phyloP scores from a whole-genome alignment of 345 rosid genomes.

The Physaria fendleri region DNA sequence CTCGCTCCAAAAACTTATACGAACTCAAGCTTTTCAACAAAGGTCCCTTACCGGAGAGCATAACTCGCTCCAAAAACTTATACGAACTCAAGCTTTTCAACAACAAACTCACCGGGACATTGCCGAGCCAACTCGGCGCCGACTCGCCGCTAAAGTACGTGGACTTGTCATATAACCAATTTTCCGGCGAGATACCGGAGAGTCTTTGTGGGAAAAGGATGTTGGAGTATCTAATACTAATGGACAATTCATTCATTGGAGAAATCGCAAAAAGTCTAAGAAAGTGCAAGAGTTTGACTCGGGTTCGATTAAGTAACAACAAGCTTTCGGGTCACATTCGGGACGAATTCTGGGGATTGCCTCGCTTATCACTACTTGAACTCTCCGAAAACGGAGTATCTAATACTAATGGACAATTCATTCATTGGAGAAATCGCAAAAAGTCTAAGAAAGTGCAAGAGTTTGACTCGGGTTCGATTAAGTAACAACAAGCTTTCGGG shows the following conservation, averaged over 20 bases:
- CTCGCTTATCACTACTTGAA: slow-evolving; percentile 42
- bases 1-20: slow-evolving; percentile 41
- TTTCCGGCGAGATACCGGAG: slow-evolving; percentile 58
- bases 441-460: slow-evolving; percentile 50
- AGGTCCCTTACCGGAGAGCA: slow-evolving; percentile 61
- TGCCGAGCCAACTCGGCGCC: slow-evolving; percentile 63
- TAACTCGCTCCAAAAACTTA: slow-evolving; percentile 49
- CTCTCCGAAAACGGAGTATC: slow-evolving; percentile 38
- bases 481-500: slow-evolving; percentile 55
- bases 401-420: slow-evolving; percentile 55
- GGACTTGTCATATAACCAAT: slow-evolving; percentile 60
- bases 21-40: slow-evolving; percentile 73
- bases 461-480: slow-evolving; percentile 60
- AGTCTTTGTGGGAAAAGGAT: slow-evolving; percentile 49
- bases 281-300: slow-evolving; percentile 52
- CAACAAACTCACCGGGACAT: slow-evolving; percentile 52
- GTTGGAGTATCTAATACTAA: slow-evolving; percentile 51
- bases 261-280: slow-evolving; percentile 50
- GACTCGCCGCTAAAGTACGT: slow-evolving; percentile 45
- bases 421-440: slow-evolving; percentile 67
- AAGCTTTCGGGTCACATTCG: slow-evolving; percentile 55
- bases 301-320: slow-evolving; percentile 59
- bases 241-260: slow-evolving; percentile 66
- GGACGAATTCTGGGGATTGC: slow-evolving; percentile 65
- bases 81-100: slow-evolving; percentile 62